Evolutionary conservation across 345 rosid genomes (phyloP).

Genomic region (Melaleuca alternifolia): DNA sequence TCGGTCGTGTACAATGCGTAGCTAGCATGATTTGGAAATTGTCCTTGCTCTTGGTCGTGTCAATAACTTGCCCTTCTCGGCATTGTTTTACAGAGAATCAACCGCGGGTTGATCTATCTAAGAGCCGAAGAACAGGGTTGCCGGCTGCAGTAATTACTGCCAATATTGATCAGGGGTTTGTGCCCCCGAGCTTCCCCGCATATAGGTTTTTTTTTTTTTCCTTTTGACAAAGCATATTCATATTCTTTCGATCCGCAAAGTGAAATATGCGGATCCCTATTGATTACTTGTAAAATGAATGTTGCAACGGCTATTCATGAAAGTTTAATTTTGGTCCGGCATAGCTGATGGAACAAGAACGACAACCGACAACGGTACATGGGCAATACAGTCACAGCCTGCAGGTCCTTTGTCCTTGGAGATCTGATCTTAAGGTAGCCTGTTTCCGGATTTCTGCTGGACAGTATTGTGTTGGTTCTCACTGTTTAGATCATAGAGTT

Average conservation of each 20-base stretch:
- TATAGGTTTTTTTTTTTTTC: background rate
- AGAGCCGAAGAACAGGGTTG: slow-evolving; percentile 64
- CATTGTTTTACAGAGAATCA: slow-evolving; percentile 55
- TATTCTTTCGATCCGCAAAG: slow-evolving; percentile 22
- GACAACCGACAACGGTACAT: background rate
- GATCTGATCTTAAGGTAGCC: background rate
- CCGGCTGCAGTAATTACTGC: slow-evolving; percentile 1
- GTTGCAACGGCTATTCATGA: background rate
- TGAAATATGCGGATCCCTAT: background rate
- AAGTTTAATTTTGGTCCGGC: background rate
- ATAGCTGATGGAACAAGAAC: background rate
- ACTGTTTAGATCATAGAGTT: background rate
- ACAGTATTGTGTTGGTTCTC: background rate
- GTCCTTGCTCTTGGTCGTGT: background rate
- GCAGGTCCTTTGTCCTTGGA: background rate
- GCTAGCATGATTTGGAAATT: background rate
- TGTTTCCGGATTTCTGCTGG: background rate
- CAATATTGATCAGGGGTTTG: background rate
- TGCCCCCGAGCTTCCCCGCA: background rate
- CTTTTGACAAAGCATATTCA: background rate
- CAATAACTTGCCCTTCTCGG: background rate
- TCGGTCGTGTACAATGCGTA: background rate
- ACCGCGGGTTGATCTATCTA: slow-evolving; percentile 54
- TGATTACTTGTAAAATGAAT: background rate
- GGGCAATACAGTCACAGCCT: no score